These are phyloP conservation scores for Oemleria cerasiformis DNA, from an alignment of 306 rosid species.

Conservation along the genomic window DNA sequence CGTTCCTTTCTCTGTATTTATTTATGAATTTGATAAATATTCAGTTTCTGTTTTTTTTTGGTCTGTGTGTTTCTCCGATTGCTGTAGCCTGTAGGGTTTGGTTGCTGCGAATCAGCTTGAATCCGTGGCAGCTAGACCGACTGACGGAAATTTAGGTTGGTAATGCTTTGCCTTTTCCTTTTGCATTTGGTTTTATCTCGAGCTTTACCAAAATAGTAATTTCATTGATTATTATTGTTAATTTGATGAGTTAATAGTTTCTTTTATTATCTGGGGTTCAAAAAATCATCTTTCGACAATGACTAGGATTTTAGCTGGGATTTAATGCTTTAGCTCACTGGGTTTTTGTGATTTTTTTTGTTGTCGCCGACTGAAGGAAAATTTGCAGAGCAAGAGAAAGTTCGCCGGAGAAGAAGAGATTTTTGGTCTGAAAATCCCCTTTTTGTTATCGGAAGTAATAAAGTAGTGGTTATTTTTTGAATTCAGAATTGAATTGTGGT, in stretches of 20 bases:
- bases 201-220: not conserved
- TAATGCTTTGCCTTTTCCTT: not conserved
- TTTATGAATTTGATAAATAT: not conserved
- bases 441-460: not conserved
- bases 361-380: not conserved
- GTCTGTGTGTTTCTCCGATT: not conserved
- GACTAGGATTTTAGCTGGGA: conserved; percentile 1
- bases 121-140: not conserved
- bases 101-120: conserved; percentile 11
- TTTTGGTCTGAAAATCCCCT: not conserved
- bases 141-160: not conserved
- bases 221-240: not conserved
- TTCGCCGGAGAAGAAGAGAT: not conserved
- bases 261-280: not conserved
- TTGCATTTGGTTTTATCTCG: not conserved
- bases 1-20: not conserved
- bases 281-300: not conserved
- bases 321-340: not conserved
- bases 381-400: not conserved
- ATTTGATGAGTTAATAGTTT: not conserved
- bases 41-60: not conserved
- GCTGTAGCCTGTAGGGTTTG: conserved; percentile 3
- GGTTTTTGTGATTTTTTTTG: not conserved
- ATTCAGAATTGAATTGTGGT: not conserved
- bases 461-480: not conserved